phyloP scores from a whole-genome alignment of 78 protist species.

The Dictyostelium firmibasis region DNA sequence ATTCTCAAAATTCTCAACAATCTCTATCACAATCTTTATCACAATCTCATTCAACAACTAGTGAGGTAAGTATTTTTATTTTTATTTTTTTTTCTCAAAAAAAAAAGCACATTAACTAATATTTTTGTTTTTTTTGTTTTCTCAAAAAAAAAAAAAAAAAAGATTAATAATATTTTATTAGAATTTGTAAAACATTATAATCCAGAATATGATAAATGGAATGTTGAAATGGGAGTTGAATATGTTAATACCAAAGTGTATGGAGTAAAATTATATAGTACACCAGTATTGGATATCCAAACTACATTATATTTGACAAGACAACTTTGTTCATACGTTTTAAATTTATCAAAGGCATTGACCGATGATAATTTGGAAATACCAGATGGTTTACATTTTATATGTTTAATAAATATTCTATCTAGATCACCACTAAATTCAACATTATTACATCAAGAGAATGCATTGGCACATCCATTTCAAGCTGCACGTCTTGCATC shows the following conservation, averaged over 20 bases:
- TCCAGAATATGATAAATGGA: constrained; percentile 58
- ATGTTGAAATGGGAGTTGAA: constrained; percentile 49
- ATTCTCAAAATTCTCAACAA: neutral
- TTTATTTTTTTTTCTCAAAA: too few relatives aligned
- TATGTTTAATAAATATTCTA: constrained; percentile 31
- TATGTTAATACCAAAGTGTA: neutral
- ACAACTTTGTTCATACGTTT: constrained; percentile 21
- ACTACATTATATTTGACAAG: constrained; percentile 1
- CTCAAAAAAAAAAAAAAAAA: too few relatives aligned
- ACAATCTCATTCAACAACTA: neutral
- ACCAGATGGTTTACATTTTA: constrained; percentile 58
- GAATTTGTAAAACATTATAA: constrained; percentile 47
- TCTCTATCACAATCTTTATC: neutral
- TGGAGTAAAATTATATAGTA: neutral
- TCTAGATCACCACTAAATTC: constrained; percentile 17
- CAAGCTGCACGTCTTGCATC: constrained; percentile 48
- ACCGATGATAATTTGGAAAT: constrained; percentile 26
- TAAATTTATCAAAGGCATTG: constrained; percentile 32
- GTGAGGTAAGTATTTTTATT: neutral
- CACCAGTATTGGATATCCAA: constrained; percentile 13
- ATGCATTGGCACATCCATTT: constrained; percentile 45
- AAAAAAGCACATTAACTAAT: too few relatives aligned
- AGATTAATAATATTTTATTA: neutral
- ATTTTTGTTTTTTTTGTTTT: too few relatives aligned
- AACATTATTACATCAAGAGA: neutral